Evolutionary conservation across 345 rosid genomes (phyloP), one percentile per base, ranked within the genome.

Genomic region (Bruguiera sexangula): DNA sequence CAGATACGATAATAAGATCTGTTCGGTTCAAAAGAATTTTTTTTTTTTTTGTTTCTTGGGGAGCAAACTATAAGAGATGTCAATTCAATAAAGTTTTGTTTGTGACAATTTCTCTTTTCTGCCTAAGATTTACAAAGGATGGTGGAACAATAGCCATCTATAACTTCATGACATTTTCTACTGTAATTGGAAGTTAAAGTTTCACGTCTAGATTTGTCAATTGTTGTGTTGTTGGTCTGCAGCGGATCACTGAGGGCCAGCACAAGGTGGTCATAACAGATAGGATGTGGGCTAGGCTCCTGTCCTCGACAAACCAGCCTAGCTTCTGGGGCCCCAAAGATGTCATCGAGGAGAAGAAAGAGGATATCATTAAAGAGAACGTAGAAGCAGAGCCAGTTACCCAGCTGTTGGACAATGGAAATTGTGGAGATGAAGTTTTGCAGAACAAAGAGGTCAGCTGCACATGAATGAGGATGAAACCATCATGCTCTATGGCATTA

Each of bases 271-370:
- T 89, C 62, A 87, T 89, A 74, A 91, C 97, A 0, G 97, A 91
- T 70, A 85, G 96, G 73, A 92, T 92, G 97, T 92, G 97, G 97
- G 97, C 94, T 22, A 85, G 97, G 80, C 85, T 92, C 55, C 70
- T 92, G 73, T 89, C 94, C 21, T 92, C 97, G 36, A 92, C 97
- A 65, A 89, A 92, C 72, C 97, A 92, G 69, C 96, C 94, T 3
- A 92, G 96, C 76, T 92, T 92, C 81, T 73, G 82, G 73, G 52
- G 75, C 3, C 34, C 79, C 22, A 89, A 86, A 67, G 85, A 84
- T 54, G 48, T 31, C 48, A 3, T 54, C 6, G 91, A 76, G 69
- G 82, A 79, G 39, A 83, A 82, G 68, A 66, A 70, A 39, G 80
- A 78, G 32, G 48, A 39, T 3, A n/a, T 62, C 24, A 16, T 43